Conservation (phyloP, 495 filamentous ascomycete genomes). For the Cetradonia linearis region DNA sequence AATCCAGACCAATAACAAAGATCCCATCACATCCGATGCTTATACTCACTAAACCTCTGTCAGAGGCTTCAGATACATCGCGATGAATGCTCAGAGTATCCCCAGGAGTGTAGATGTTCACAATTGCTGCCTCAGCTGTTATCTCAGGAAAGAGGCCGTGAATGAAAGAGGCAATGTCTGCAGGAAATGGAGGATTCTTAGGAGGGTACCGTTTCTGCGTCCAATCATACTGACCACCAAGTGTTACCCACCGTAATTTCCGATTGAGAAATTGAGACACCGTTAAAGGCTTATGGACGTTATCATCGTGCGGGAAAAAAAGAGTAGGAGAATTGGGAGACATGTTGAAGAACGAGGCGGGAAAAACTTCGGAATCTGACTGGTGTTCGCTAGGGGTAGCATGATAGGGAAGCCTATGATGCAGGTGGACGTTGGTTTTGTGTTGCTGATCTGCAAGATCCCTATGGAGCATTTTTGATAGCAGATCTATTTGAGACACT, state of each 20-base stretch:
- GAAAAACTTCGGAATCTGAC: background rate
- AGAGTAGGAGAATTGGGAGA: slow-evolving; percentile 26
- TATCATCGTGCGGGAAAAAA: slow-evolving; percentile 53
- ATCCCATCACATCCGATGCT: slow-evolving; percentile 82
- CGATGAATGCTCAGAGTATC: slow-evolving; percentile 83
- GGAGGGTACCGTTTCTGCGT: slow-evolving; percentile 68
- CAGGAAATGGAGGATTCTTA: slow-evolving; percentile 63
- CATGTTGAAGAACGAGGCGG: slow-evolving; percentile 42
- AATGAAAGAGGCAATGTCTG: slow-evolving; percentile 56
- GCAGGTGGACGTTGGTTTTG: slow-evolving; percentile 77
- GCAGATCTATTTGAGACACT: slow-evolving; percentile 53
- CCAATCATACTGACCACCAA: slow-evolving; percentile 95
- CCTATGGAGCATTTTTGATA: slow-evolving; percentile 63
- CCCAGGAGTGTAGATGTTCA: slow-evolving; percentile 81
- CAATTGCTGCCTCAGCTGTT: slow-evolving; percentile 73
- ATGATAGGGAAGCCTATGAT: slow-evolving; percentile 68
- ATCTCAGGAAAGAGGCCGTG: slow-evolving; percentile 59
- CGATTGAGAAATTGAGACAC: slow-evolving; percentile 56
- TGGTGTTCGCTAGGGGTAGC: slow-evolving; percentile 1
- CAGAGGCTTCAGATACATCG: slow-evolving; percentile 74
- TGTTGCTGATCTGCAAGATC: slow-evolving; percentile 66
- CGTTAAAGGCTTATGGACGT: slow-evolving; percentile 57
- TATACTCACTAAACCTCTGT: slow-evolving; percentile 66
- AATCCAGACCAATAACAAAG: slow-evolving; percentile 55
- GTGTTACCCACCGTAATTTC: slow-evolving; percentile 83